Evolutionary conservation across 768 basidiomycete species (phyloP).

Genomic region (Boletus reticuloceps): DNA sequence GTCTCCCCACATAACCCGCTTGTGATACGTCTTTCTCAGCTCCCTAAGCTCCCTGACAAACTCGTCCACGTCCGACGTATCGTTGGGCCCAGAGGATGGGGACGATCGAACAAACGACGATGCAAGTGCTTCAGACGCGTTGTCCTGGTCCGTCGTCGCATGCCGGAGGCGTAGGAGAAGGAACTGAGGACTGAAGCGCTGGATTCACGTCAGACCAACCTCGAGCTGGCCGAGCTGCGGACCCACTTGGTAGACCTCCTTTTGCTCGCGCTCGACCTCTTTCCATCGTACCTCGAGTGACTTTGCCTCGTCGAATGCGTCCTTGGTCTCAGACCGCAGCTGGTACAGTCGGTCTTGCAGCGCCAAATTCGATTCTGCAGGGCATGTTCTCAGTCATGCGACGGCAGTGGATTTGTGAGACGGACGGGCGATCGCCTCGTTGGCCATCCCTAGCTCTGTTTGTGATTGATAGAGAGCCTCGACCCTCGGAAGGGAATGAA

Average conservation of each 20-base stretch:
- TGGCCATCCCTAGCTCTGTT: slow-evolving; percentile 76
- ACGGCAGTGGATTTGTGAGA: slow-evolving; percentile 9
- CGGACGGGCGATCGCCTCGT: slow-evolving; percentile 85
- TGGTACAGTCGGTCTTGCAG: slow-evolving; percentile 74
- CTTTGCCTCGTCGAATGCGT: slow-evolving; percentile 86
- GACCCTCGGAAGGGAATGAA: slow-evolving; percentile 75
- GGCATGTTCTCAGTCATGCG: slow-evolving; percentile 8
- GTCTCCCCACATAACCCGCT: slow-evolving; percentile 87
- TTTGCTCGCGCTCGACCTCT: slow-evolving; percentile 85
- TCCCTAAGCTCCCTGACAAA: slow-evolving; percentile 90
- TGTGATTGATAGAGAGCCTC: slow-evolving; percentile 74
- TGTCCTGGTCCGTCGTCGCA: slow-evolving; percentile 88
- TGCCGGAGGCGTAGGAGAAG: slow-evolving; percentile 85
- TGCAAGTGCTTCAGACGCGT: slow-evolving; percentile 80
- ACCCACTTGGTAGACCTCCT: slow-evolving; percentile 80
- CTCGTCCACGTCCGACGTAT: slow-evolving; percentile 64
- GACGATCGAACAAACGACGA: slow-evolving; percentile 75
- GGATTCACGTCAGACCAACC: slow-evolving; percentile 8
- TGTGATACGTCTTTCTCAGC: slow-evolving; percentile 86
- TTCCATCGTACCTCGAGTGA: slow-evolving; percentile 79
- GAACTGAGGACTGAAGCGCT: slow-evolving; percentile 87
- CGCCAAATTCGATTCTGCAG: slow-evolving; percentile 68
- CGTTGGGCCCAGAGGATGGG: slow-evolving; percentile 26
- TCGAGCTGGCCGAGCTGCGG: background rate
- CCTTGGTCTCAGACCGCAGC: slow-evolving; percentile 79